Conservation (phyloP, 164 flowering plant species). For the Paratinospora sagittata region DNA sequence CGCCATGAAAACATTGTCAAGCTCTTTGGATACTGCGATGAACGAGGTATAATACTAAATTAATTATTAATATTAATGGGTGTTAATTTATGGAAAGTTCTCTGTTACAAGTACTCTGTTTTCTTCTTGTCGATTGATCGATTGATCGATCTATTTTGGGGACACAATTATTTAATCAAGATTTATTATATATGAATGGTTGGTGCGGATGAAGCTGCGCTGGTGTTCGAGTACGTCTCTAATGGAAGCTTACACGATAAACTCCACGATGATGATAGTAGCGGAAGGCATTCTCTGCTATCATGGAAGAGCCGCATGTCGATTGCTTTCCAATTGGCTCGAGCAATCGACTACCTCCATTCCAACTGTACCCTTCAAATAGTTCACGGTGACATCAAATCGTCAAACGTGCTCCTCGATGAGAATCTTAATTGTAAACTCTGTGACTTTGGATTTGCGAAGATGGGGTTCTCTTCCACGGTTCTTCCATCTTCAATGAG, state of each 20-base stretch:
- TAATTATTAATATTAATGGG: no score
- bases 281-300: constrained; percentile 13
- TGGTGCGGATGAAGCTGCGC: constrained; percentile 56
- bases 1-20: constrained; percentile 55
- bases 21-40: constrained; percentile 61
- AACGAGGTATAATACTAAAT: constrained; percentile 42
- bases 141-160: no score
- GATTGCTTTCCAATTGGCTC: constrained; percentile 59
- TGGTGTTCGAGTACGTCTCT: constrained; percentile 56
- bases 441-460: constrained; percentile 77
- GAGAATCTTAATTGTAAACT: constrained; percentile 48
- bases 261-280: constrained; percentile 33
- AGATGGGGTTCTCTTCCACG: constrained; percentile 55
- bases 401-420: constrained; percentile 73
- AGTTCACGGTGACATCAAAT: constrained; percentile 72
- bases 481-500: constrained; percentile 24
- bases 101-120: no score
- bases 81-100: no score
- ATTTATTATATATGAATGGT: not conserved
- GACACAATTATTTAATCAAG: not conserved
- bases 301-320: constrained; percentile 52
- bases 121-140: no score
- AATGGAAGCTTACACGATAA: constrained; percentile 60
- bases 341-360: constrained; percentile 60
- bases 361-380: constrained; percentile 46